Evolutionary conservation across 208 protist genomes (phyloP).

Genomic region (Acanthamoeba royreba): DNA sequence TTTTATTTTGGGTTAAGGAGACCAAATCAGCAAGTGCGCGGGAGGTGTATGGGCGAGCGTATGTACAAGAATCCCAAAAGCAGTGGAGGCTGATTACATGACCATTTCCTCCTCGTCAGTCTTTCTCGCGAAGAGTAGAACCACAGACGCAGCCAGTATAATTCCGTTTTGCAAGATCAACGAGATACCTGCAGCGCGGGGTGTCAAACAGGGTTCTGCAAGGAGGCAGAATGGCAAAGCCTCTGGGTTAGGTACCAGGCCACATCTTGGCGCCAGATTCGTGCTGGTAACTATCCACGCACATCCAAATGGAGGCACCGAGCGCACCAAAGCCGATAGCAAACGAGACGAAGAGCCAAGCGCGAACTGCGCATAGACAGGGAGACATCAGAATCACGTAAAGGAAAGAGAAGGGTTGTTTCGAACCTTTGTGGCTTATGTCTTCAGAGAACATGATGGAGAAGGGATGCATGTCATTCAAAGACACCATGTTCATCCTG

Average conservation of each 20-base stretch:
- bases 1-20: not conserved
- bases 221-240: not conserved
- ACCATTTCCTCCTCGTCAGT: not conserved
- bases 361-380: not conserved
- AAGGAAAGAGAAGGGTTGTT: not conserved
- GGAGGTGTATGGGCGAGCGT: not conserved
- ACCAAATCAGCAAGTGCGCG: not conserved
- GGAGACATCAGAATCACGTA: not conserved
- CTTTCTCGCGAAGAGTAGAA: not conserved
- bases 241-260: not conserved
- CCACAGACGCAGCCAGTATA: not conserved
- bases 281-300: constrained; percentile 8
- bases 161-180: not conserved
- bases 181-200: not conserved
- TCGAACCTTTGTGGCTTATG: not conserved
- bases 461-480: not conserved
- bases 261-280: not conserved
- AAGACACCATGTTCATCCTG: constrained; percentile 37
- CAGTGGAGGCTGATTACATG: not conserved
- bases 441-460: not conserved
- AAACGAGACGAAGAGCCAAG: constrained; percentile 18
- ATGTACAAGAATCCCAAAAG: not conserved
- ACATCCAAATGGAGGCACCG: constrained; percentile 5
- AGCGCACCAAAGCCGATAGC: not conserved
- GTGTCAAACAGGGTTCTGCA: not conserved